These are phyloP conservation scores for Brasenia schreberi DNA, from an alignment of 164 flowering plant species.

Conservation along the genomic window DNA sequence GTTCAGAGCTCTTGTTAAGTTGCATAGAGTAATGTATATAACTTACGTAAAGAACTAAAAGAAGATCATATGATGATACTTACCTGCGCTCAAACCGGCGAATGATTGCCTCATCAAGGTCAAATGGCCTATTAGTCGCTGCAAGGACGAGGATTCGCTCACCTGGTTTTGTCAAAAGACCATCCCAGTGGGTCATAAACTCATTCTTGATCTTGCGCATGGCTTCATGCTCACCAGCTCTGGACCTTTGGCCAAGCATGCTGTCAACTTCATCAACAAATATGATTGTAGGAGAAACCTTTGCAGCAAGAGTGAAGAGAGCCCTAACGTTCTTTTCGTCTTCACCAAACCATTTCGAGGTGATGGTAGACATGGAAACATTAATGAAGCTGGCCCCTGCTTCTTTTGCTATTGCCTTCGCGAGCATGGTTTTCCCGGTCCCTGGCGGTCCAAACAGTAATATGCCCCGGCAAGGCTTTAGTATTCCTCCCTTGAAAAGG, in stretches of 20 bases:
- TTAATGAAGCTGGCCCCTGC: constrained; percentile 97
- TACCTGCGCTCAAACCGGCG: constrained; percentile 95
- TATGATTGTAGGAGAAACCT: constrained; percentile 90
- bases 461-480: constrained; percentile 93
- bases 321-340: constrained; percentile 97
- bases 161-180: constrained; percentile 64
- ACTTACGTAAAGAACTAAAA: background rate
- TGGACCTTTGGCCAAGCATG: constrained; percentile 88
- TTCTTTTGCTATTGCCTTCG: constrained; percentile 94
- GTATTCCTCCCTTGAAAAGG: constrained; percentile 78
- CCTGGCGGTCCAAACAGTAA: constrained; percentile 96
- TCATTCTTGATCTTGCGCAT: constrained; percentile 97
- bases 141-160: constrained; percentile 88
- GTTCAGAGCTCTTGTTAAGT: no score
- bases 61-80: background rate
- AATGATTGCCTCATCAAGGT: constrained; percentile 96
- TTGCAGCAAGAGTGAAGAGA: constrained; percentile 77
- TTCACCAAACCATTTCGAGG: constrained; percentile 99
- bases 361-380: constrained; percentile 95
- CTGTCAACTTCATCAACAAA: constrained; percentile 98
- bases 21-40: no score
- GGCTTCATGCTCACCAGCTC: constrained; percentile 92
- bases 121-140: constrained; percentile 95
- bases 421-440: constrained; percentile 95
- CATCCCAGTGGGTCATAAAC: constrained; percentile 99